Conservation (phyloP, 192 early-diverging fungal genomes). For the Coemansia sp. region DNA sequence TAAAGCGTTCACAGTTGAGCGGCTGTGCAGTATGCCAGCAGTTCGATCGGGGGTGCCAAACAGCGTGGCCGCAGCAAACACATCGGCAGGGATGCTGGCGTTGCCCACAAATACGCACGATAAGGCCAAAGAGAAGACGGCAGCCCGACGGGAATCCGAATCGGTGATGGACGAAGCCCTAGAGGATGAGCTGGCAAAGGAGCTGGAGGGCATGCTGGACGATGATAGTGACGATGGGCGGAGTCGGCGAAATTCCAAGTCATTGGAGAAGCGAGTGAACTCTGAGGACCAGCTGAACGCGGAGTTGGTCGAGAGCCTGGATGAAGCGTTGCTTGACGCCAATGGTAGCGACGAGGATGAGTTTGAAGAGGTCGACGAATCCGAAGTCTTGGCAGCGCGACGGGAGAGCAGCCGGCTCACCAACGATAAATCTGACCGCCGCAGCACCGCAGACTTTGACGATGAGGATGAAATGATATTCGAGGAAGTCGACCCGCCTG, state of each 20-base stretch:
- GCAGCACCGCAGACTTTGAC: constrained; percentile 11
- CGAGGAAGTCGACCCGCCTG: constrained; percentile 31
- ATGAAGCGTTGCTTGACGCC: constrained; percentile 21
- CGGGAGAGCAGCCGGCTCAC: neutral
- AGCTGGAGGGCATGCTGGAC: constrained; percentile 41
- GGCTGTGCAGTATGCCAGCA: constrained; percentile 8
- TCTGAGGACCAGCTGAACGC: constrained; percentile 27
- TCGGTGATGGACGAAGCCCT: constrained; percentile 23
- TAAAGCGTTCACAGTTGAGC: constrained; percentile 40
- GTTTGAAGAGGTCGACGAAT: constrained; percentile 40
- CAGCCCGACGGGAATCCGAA: constrained; percentile 2
- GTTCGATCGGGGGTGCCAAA: constrained; percentile 16
- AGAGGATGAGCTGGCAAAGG: constrained; percentile 42
- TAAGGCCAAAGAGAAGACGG: neutral
- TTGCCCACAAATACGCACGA: constrained; percentile 26
- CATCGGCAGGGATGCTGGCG: constrained; percentile 15
- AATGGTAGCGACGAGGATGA: constrained; percentile 40
- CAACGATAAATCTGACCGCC: constrained; percentile 5
- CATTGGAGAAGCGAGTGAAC: neutral
- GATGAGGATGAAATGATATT: constrained; percentile 46
- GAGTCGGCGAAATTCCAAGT: constrained; percentile 2
- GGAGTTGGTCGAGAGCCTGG: constrained; percentile 19
- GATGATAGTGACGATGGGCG: constrained; percentile 11
- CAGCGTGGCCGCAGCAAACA: neutral
- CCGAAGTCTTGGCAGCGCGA: constrained; percentile 15